These are phyloP conservation scores for Remersonia thermophila DNA, from an alignment of 2,329 filamentous ascomycete species.

Conservation along the genomic window DNA sequence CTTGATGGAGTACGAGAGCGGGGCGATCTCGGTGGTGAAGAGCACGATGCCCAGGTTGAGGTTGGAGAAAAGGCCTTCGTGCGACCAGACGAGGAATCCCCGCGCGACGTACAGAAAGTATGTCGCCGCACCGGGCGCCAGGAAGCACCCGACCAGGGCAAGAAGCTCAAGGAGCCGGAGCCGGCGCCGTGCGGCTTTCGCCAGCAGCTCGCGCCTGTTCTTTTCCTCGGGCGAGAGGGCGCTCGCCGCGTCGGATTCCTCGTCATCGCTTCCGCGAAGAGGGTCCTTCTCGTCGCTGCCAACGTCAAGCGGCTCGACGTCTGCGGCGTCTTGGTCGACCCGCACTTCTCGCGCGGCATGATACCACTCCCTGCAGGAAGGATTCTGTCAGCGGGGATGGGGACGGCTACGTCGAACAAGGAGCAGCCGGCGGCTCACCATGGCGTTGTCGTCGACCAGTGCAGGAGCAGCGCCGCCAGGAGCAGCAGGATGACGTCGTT, in stretches of 20 bases:
- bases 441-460: conserved; percentile 83
- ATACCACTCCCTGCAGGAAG: conserved; percentile 53
- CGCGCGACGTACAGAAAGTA: conserved; percentile 75
- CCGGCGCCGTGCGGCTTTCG: conserved; percentile 23
- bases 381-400: background rate
- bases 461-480: conserved; percentile 73
- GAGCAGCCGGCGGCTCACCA: conserved; percentile 53
- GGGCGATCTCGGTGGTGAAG: conserved; percentile 73
- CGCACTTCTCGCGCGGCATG: conserved; percentile 54
- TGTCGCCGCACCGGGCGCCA: conserved; percentile 66
- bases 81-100: conserved; percentile 66
- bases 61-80: conserved; percentile 78
- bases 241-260: conserved; percentile 18
- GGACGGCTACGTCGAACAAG: too few relatives aligned
- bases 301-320: conserved; percentile 33
- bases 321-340: conserved; percentile 33
- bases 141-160: conserved; percentile 67
- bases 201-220: conserved; percentile 16
- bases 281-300: conserved; percentile 12
- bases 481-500: conserved; percentile 75
- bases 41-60: conserved; percentile 89
- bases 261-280: conserved; percentile 19
- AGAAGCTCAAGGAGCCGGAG: conserved; percentile 63
- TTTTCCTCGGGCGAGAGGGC: background rate
- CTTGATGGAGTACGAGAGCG: conserved; percentile 68